A percentile compares a stretch with the other conserved stretches of the same genome.
Evolutionary conservation across 176 grass and related monocot species (phyloP).

Genomic region (barley (Hordeum vulgare)): DNA sequence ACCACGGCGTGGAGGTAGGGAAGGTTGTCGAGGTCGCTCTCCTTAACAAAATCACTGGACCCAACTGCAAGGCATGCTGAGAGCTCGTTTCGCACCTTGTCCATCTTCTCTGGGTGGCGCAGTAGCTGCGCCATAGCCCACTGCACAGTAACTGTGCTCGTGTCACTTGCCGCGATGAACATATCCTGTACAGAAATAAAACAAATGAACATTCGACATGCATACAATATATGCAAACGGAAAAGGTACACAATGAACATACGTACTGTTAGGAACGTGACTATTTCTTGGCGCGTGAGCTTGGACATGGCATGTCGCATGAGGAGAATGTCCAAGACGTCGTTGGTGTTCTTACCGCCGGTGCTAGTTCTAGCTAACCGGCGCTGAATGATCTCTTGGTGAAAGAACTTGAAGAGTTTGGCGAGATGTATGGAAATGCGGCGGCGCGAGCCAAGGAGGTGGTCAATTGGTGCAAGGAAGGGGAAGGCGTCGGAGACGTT

Average conservation of each 20-base stretch:
- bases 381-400: background rate
- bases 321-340: conserved; percentile 20
- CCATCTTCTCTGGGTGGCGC: background rate
- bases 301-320: background rate
- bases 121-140: conserved; percentile 21
- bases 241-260: background rate
- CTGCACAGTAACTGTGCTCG: conserved; percentile 8
- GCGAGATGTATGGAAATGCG: background rate
- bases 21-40: background rate
- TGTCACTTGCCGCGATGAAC: conserved; percentile 28
- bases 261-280: conserved; percentile 21
- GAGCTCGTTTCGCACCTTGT: background rate
- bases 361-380: background rate
- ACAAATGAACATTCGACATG: background rate
- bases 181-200: background rate
- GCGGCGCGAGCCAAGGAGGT: conserved; percentile 19
- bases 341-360: background rate
- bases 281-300: conserved; percentile 12
- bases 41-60: background rate
- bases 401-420: conserved; percentile 29
- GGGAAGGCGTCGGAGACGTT: conserved; percentile 31
- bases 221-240: background rate
- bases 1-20: background rate
- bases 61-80: background rate
- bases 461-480: conserved; percentile 9